Base-by-base conservation (phyloP, 2,329 filamentous ascomycete genomes). In the Colletotrichum sp. region DNA sequence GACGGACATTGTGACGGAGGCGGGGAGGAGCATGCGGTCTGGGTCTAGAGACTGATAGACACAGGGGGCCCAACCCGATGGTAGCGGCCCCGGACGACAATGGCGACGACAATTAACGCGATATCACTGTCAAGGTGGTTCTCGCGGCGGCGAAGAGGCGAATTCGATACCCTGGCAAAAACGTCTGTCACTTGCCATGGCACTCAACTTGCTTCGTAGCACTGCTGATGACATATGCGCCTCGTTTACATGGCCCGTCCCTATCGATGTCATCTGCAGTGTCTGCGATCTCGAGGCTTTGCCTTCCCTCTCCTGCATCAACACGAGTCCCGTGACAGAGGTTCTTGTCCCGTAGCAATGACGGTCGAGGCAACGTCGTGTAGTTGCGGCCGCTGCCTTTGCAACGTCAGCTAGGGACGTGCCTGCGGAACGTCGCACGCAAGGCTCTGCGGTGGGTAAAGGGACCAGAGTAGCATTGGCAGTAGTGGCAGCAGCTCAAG, bases 1-100 rank as follows among this genome's bases (percentile, higher is more conserved):
- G 58, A 61, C 58, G 28, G 32, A 48, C 48, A 66, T 60, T 48
- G 43, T 48, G 61, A 72, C 32, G 21, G 63, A 67, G 70, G 57
- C 57, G 57, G 71, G 58, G 68, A 55, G 26, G 34, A 52, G 52
- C 36, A 72, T 63, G 55, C 55, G 61, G 61, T 61, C 67, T 61
- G 18, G 60, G 34, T 60, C 48, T 43, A 66, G 60, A 30, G 67
- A 66, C 21, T 74, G 72, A 74, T 71, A 52, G 67, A 71, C 67
- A 71, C 60, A 66, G 61, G 60, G 65, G 72, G 60, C 24, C 16
- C 30, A 36, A 36, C 66, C 18, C 43, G 28, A 57, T 21, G 34
- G 34, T 58, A 36, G 34, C 43, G 26, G 60, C 67, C 67, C 67
- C 67, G 32, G 43, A 69, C 43, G 66, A 64, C 57, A 21, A 32